phyloP scores from a whole-genome alignment of 2,329 filamentous ascomycete genomes.

The Colletotrichum camelliae region DNA sequence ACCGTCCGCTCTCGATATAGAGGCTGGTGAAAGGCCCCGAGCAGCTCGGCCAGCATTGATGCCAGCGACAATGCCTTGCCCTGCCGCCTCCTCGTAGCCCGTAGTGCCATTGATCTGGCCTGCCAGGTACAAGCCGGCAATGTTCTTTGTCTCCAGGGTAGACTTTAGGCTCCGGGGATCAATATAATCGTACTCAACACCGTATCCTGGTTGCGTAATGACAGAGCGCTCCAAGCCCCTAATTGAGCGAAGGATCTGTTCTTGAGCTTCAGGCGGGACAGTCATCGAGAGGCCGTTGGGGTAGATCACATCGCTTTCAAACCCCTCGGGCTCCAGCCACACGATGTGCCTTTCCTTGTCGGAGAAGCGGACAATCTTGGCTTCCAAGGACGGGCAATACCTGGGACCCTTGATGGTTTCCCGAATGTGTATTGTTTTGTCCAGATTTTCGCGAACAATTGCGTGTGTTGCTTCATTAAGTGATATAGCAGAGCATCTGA shows the following conservation, averaged over 20 bases:
- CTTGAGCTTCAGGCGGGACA: slow-evolving; percentile 85
- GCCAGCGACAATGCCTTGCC: slow-evolving; percentile 89
- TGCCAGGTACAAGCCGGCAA: slow-evolving; percentile 86
- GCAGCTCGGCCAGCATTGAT: slow-evolving; percentile 91
- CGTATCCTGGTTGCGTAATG: slow-evolving; percentile 96
- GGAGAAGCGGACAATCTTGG: slow-evolving; percentile 88
- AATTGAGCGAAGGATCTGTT: slow-evolving; percentile 83
- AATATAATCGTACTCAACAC: slow-evolving; percentile 98
- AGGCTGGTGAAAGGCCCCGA: slow-evolving; percentile 67
- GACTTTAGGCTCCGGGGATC: slow-evolving; percentile 86
- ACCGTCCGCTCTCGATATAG: slow-evolving; percentile 81
- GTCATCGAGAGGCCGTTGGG: slow-evolving; percentile 99
- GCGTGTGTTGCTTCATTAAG: slow-evolving; percentile 82
- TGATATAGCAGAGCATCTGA: slow-evolving; percentile 86
- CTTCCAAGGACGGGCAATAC: slow-evolving; percentile 95
- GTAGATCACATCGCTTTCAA: slow-evolving; percentile 88
- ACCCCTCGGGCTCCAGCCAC: slow-evolving; percentile 97
- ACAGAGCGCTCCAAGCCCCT: slow-evolving; percentile 85
- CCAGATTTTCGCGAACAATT: slow-evolving; percentile 86
- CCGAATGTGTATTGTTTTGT: slow-evolving; percentile 94
- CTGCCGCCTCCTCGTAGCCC: slow-evolving; percentile 96
- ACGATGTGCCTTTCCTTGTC: slow-evolving; percentile 85
- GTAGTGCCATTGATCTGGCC: slow-evolving; percentile 99
- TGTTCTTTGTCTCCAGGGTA: slow-evolving; percentile 94
- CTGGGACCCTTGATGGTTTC: slow-evolving; percentile 93